Evolutionary conservation across 176 grass and related monocot species (phyloP), one percentile per base, ranked within the genome.

Genomic region (Oryza australiensis): DNA sequence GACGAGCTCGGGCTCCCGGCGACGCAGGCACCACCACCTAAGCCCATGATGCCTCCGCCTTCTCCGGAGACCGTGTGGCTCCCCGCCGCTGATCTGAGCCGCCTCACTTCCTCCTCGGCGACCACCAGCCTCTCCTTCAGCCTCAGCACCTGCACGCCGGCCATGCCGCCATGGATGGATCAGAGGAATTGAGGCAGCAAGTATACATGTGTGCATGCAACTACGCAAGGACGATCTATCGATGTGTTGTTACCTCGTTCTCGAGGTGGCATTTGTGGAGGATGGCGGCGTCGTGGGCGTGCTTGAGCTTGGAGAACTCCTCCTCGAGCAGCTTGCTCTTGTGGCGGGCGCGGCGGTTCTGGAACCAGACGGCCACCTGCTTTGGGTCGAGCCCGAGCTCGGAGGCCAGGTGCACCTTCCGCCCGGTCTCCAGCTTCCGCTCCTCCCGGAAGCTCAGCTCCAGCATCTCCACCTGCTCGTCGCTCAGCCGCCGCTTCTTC

Each of bases 341-440:
- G 91, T 99, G 91, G 48, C 96, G 85, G 0, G 96, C 93, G 23
- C 96, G 91, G 55, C 96, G 90, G 77, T 99, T 99, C 91, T 99
- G 96, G 80, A 99, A 99, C 96, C 96, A 99, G 12, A 99, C 93
- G 27, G 96, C 96, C 9, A 99, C 89, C 76, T 99, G 96, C 87
- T 99, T 99, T 2, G 93, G 96, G 73, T 95, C 96, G 49, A 99
- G 93, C 3, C 96, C 87, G 27, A 99, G 89, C 85, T 92, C 96
- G 27, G 79, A 9, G 32, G 96, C 96, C 0, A 99, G 89, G 76
- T 86, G 87, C 37, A 99, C 87, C 88, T 99, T 99, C 66, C 96
- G 76, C 46, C 93, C 91, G 7, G 89, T 93, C 85, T 99, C 96
- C 67, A 99, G 82, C 83, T 99, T 99, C 18, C 89, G 71, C 86